A percentile compares a stretch with the other conserved stretches of the same genome.
Evolutionary conservation across 805 yeast species (phyloP).

Genomic region (Blastobotrys peoriensis): DNA sequence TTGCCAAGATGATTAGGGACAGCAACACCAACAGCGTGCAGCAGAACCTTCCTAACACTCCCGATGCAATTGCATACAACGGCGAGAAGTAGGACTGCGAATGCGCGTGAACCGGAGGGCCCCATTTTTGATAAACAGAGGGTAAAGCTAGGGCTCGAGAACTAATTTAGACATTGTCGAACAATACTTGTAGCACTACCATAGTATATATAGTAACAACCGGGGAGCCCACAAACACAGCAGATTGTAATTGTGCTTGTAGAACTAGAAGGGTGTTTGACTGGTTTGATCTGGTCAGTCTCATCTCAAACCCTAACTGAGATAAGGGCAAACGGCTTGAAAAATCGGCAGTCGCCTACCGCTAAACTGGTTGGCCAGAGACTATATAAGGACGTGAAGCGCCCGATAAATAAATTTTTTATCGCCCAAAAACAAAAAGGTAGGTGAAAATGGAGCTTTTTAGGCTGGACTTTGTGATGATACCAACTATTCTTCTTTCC

Average conservation of each 20-base stretch:
- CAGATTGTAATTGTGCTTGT: no score
- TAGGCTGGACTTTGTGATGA: slow-evolving; percentile 28
- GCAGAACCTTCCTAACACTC: slow-evolving; percentile 15
- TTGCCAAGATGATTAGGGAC: slow-evolving; percentile 14
- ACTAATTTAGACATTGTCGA: no score
- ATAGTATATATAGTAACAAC: no score
- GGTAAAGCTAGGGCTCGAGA: no score
- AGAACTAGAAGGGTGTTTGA: no score
- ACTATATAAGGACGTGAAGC: background rate
- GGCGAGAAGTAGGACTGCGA: background rate
- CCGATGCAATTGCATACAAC: slow-evolving; percentile 21
- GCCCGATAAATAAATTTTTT: background rate
- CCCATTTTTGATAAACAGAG: no score
- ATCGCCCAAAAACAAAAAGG: background rate
- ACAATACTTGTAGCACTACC: no score
- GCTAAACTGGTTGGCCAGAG: no score
- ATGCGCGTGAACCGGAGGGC: no score
- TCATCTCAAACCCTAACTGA: background rate
- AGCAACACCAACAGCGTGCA: slow-evolving; percentile 13
- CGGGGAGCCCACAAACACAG: no score
- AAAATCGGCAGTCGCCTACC: background rate
- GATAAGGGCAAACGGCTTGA: background rate
- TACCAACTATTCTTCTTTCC: slow-evolving; percentile 32
- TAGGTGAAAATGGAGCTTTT: background rate
- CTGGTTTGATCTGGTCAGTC: no score